phyloP scores from a whole-genome alignment of 2,329 filamentous ascomycete species.

The Furcasterigmium furcatum region DNA sequence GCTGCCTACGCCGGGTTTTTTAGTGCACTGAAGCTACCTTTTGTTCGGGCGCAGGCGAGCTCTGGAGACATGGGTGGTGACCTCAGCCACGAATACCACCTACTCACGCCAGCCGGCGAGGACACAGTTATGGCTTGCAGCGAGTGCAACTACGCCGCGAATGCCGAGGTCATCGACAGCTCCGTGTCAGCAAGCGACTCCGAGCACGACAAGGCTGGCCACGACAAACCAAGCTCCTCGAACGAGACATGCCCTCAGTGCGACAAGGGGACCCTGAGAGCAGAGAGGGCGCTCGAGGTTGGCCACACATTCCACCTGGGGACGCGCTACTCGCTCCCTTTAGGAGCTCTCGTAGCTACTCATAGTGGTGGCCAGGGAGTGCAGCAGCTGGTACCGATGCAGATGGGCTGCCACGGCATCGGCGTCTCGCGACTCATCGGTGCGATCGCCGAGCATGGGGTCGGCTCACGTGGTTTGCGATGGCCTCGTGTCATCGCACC shows the following conservation, averaged over 20 bases:
- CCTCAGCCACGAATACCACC: conserved; percentile 92
- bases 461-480: conserved; percentile 71
- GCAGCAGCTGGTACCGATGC: conserved; percentile 48
- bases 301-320: conserved; percentile 95
- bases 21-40: conserved; percentile 76
- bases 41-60: conserved; percentile 82
- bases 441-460: conserved; percentile 74
- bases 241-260: conserved; percentile 71
- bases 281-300: conserved; percentile 78
- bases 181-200: too few species aligned
- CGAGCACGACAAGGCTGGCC: conserved; percentile 63
- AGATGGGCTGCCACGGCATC: conserved; percentile 98
- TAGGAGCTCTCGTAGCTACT: conserved; percentile 60
- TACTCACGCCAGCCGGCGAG: conserved; percentile 75
- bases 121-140: conserved; percentile 78
- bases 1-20: conserved; percentile 75
- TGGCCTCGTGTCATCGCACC: conserved; percentile 89
- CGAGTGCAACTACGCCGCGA: conserved; percentile 73
- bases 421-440: conserved; percentile 89
- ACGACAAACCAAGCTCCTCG: conserved; percentile 46
- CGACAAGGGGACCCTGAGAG: conserved; percentile 53
- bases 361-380: conserved; percentile 19
- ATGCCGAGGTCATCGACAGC: conserved; percentile 67
- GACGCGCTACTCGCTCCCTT: conserved; percentile 77
- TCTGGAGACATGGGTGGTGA: conserved; percentile 96